Evolutionary conservation across 2,329 filamentous ascomycete genomes (phyloP).

Genomic region (Cercospora janseana): DNA sequence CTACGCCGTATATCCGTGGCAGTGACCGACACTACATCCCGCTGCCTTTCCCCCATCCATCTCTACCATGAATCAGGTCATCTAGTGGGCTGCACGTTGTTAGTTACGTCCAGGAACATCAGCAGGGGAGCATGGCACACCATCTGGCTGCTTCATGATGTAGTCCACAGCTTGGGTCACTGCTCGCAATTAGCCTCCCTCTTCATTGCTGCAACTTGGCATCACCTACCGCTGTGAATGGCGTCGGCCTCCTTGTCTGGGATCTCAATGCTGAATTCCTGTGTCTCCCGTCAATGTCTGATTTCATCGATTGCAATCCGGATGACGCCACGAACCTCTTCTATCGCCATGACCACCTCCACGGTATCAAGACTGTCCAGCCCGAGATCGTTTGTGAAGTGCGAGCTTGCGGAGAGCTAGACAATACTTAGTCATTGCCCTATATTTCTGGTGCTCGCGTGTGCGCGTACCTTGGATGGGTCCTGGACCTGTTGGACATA

Average conservation of each 20-base stretch:
- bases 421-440: neutral
- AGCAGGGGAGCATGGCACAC: slow-evolving; percentile 53
- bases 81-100: slow-evolving; percentile 35
- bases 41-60: neutral
- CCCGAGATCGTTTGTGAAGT: slow-evolving; percentile 97
- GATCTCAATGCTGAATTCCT: slow-evolving; percentile 91
- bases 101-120: slow-evolving; percentile 14
- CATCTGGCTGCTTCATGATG: slow-evolving; percentile 89
- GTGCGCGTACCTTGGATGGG: slow-evolving; percentile 53
- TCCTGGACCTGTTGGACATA: slow-evolving; percentile 57
- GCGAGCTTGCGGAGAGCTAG: slow-evolving; percentile 77
- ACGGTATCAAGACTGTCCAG: slow-evolving; percentile 97
- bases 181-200: slow-evolving; percentile 46
- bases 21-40: neutral
- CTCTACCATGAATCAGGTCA: neutral
- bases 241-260: slow-evolving; percentile 94
- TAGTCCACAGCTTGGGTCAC: slow-evolving; percentile 94
- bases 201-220: neutral
- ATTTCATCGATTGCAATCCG: slow-evolving; percentile 49
- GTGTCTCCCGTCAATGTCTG: slow-evolving; percentile 30
- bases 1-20: neutral
- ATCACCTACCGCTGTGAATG: slow-evolving; percentile 83
- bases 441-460: neutral
- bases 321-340: slow-evolving; percentile 66
- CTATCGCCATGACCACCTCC: slow-evolving; percentile 99